phyloP scores from a whole-genome alignment of 129 eudicot genomes.

The Artemisia tridentata region DNA sequence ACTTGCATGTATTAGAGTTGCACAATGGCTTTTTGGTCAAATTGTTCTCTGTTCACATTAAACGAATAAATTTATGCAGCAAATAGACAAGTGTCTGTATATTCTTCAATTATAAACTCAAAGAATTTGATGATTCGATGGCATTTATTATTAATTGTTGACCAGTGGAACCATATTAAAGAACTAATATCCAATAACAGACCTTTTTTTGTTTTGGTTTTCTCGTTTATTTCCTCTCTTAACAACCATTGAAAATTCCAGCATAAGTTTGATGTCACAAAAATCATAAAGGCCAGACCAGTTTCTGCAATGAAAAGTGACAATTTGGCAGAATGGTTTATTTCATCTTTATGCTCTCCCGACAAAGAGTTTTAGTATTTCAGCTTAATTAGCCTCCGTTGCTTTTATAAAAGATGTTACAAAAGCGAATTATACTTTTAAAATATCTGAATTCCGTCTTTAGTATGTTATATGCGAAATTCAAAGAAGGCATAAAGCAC shows the following conservation, averaged over 20 bases:
- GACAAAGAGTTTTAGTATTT: constrained; percentile 4
- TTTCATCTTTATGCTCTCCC: neutral
- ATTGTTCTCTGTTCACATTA: neutral
- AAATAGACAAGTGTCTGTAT: constrained; percentile 14
- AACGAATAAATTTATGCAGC: constrained; percentile 12
- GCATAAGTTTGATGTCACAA: constrained; percentile 1
- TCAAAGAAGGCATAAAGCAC: constrained; percentile 6
- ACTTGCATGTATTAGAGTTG: constrained; percentile 4
- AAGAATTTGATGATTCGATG: constrained; percentile 19
- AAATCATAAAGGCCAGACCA: constrained; percentile 1
- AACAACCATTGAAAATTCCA: constrained; percentile 16
- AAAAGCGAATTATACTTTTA: neutral
- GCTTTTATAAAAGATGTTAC: neutral
- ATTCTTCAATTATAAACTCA: constrained; percentile 7
- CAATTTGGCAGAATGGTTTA: neutral
- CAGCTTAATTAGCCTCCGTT: neutral
- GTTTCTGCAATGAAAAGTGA: constrained; percentile 15
- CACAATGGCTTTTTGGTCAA: constrained; percentile 8
- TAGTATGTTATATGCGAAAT: constrained; percentile 11
- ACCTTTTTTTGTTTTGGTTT: constrained; percentile 3
- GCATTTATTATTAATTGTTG: constrained; percentile 12
- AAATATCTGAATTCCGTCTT: neutral
- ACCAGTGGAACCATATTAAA: constrained; percentile 16
- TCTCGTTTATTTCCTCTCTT: constrained; percentile 22
- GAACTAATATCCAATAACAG: constrained; percentile 20